Evolutionary conservation across 352 stramenopile genomes (phyloP), one percentile per base, ranked within the genome.

Genomic region (Phytophthora sojae): DNA sequence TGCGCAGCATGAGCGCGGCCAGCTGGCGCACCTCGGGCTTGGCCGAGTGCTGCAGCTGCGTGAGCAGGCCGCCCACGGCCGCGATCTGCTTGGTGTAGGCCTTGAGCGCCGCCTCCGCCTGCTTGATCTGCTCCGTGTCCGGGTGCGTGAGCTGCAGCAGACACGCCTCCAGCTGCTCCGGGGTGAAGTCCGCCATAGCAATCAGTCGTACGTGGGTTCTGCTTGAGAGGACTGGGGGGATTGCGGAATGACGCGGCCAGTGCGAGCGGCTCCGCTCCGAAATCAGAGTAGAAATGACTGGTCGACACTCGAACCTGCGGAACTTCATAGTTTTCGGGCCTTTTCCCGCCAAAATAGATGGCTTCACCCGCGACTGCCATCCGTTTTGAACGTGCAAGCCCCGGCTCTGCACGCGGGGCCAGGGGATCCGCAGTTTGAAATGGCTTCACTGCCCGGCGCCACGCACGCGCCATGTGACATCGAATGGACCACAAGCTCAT

Each of bases 71-170:
- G 55, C 83, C 79, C 30, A 99, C 90, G 25, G 75, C 94, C 44
- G 75, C 77, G 45, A 96, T 75, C 78, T 97, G 85, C 76, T 98
- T 99, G 32, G 98, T 80, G 71, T 98, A 94, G 32, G 78, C 80
- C 83, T 99, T 99, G 61, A 99, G 76, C 19, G 88, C 82, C 32
- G 79, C 76, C 82, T 99, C 97, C 8, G 95, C 96, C 76, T 98
- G 83, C 83, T 98, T 97, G 80, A 99, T 99, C 61, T 96, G 86
- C 73, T 97, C 85, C 51, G 96, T 99, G 82, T 99, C 93, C 35
- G 94, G 94, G 74, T 98, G 83, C 61, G 92, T 98, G 54, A 99
- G 89, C 63, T 95, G 90, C 79, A 94, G 73, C 47, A 96, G 83
- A 80, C 89, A 94, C 61, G 85, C 84, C 73, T 96, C 89, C 64